Evolutionary conservation across 2,329 filamentous ascomycete genomes (phyloP).

Genomic region (Magnaporthiopsis poae): DNA sequence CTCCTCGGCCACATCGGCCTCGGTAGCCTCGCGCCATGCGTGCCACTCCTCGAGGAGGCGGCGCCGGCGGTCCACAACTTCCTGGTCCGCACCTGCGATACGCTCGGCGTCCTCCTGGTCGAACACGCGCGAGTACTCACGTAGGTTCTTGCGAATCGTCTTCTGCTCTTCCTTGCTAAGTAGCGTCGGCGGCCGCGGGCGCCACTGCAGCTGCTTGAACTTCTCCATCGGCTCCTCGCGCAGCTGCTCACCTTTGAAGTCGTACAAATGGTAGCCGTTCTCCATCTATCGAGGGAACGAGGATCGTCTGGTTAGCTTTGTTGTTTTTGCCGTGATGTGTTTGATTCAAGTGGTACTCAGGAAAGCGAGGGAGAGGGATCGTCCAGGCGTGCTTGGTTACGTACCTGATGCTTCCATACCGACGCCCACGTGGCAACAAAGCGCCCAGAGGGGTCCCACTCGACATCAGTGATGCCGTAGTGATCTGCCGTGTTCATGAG

Average conservation of each 20-base stretch:
- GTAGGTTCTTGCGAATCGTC: constrained; percentile 92
- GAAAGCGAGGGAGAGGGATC: not conserved
- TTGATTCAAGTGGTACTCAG: not conserved
- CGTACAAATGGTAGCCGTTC: constrained; percentile 97
- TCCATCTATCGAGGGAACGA: constrained; percentile 61
- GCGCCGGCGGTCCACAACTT: constrained; percentile 80
- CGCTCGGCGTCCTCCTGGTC: constrained; percentile 92
- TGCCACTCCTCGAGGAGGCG: constrained; percentile 79
- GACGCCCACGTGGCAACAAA: constrained; percentile 90
- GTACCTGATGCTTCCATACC: constrained; percentile 89
- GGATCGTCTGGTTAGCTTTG: not conserved
- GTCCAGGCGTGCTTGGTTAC: constrained; percentile 23
- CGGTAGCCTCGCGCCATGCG: constrained; percentile 67
- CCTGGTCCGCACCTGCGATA: constrained; percentile 85
- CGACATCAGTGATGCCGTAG: constrained; percentile 93
- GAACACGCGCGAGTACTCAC: constrained; percentile 89
- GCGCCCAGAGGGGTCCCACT: constrained; percentile 94
- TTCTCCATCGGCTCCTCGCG: constrained; percentile 88
- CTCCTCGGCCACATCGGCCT: constrained; percentile 64
- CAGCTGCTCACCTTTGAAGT: constrained; percentile 82
- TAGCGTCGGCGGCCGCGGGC: constrained; percentile 80
- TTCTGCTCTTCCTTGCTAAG: constrained; percentile 96
- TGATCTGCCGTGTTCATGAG: constrained; percentile 89
- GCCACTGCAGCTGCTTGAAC: constrained; percentile 96
- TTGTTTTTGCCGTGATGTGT: not conserved